phyloP scores from a whole-genome alignment of 768 basidiomycete genomes.

The Rhodotorula kratochvilovae region DNA sequence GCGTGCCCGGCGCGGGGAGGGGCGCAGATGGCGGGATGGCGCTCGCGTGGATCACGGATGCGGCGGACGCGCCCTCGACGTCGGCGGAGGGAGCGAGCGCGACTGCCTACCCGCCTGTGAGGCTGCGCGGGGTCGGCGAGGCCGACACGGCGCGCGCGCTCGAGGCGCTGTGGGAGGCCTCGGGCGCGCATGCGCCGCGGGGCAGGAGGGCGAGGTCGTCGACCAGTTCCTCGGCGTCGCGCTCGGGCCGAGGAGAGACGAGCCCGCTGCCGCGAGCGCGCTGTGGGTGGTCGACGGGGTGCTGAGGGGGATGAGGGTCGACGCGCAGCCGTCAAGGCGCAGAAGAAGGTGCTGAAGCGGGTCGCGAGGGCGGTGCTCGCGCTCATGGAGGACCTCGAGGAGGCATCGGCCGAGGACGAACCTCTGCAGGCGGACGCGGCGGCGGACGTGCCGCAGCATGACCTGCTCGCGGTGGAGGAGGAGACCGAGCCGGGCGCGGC shows the following conservation, averaged over 20 bases:
- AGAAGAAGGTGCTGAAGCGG: slow-evolving; percentile 16
- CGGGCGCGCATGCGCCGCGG: slow-evolving; percentile 63
- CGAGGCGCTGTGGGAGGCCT: slow-evolving; percentile 65
- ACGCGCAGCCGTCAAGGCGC: background rate
- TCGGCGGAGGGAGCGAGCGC: background rate
- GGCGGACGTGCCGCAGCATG: background rate
- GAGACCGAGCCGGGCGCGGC: background rate
- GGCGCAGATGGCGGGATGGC: slow-evolving; percentile 27
- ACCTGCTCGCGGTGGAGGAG: background rate
- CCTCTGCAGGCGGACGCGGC: too few relatives aligned
- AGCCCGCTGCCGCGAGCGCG: slow-evolving; percentile 59
- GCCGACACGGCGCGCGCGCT: slow-evolving; percentile 56
- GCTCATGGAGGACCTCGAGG: slow-evolving; percentile 68
- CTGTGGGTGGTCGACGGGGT: slow-evolving; percentile 78
- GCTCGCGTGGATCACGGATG: slow-evolving; percentile 13
- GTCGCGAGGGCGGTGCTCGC: slow-evolving; percentile 22
- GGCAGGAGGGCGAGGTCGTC: slow-evolving; percentile 64
- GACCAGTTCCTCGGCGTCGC: slow-evolving; percentile 72
- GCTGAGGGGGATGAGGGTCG: slow-evolving; percentile 64
- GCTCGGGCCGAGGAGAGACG: slow-evolving; percentile 55
- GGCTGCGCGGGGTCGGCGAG: slow-evolving; percentile 59
- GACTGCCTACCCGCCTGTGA: slow-evolving; percentile 53
- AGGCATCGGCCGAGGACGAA: slow-evolving; percentile 49
- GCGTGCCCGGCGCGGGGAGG: slow-evolving; percentile 43
- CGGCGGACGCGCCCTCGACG: background rate